These are phyloP conservation scores for Blakeslea trispora DNA, from an alignment of 371 early-diverging fungal genomes.

Conservation along the genomic window DNA sequence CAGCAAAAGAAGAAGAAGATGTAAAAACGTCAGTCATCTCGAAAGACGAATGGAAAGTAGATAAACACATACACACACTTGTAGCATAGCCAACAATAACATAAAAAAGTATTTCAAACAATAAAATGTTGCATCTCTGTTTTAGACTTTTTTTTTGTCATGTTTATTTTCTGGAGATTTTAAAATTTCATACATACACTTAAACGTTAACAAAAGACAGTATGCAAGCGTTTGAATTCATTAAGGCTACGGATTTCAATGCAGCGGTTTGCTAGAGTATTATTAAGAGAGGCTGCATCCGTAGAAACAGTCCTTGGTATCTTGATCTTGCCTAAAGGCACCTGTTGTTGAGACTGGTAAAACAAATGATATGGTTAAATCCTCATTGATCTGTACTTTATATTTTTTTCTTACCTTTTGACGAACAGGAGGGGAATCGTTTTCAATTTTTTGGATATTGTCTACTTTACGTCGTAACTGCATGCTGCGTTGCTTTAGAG, in stretches of 20 bases:
- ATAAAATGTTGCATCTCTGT: too few species aligned
- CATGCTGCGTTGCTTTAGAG: conserved; percentile 64
- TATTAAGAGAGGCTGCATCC: neutral
- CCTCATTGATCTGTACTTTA: neutral
- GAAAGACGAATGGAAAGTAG: too few species aligned
- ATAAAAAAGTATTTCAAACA: too few species aligned
- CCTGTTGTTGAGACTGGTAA: conserved; percentile 1
- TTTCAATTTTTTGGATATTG: conserved; percentile 18
- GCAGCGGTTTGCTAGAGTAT: conserved; percentile 14
- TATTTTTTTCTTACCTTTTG: conserved; percentile 14
- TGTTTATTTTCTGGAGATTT: too few species aligned
- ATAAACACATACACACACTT: too few species aligned
- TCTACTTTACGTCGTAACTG: conserved; percentile 53
- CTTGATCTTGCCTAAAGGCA: conserved; percentile 15
- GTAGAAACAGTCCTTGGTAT: conserved; percentile 8
- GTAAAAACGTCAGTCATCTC: conserved; percentile 10
- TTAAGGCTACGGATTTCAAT: conserved; percentile 32
- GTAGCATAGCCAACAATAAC: too few species aligned
- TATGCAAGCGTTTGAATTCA: conserved; percentile 44
- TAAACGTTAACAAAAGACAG: conserved; percentile 26
- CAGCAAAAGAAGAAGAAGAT: conserved; percentile 55
- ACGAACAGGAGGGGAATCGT: neutral
- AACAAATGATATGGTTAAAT: neutral
- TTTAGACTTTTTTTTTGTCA: too few species aligned
- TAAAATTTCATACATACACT: too few species aligned